Evolutionary conservation across 257 asterid genomes (phyloP).

Genomic region (Scutellaria barbata): DNA sequence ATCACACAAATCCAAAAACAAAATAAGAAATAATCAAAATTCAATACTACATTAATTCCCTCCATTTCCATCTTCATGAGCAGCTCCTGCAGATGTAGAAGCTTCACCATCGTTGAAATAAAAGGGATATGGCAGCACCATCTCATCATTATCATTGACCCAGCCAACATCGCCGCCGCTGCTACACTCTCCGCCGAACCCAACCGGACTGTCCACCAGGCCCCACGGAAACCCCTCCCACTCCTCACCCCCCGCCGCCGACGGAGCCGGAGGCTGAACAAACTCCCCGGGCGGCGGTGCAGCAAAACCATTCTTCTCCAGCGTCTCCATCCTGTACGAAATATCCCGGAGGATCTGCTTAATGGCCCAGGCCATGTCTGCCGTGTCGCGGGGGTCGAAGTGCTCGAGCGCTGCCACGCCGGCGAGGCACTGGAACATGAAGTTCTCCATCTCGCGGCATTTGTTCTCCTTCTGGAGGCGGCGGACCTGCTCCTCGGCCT

Average conservation of each 20-base stretch:
- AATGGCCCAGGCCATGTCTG: conserved; percentile 41
- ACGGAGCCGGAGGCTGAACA: neutral
- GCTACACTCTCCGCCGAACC: neutral
- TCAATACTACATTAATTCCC: neutral
- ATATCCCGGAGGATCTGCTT: conserved; percentile 36
- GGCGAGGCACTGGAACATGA: conserved; percentile 35
- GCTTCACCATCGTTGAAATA: conserved; percentile 2
- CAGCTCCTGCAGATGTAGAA: neutral
- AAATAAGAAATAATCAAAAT: neutral
- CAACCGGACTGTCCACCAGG: conserved; percentile 36
- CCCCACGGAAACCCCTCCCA: conserved; percentile 43
- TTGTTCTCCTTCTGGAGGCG: conserved; percentile 43
- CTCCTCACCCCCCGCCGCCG: neutral
- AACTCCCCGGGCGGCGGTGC: neutral
- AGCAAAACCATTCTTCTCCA: neutral
- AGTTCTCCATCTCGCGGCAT: conserved; percentile 33
- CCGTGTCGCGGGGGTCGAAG: conserved; percentile 21
- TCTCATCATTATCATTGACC: conserved; percentile 31
- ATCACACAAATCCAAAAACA: neutral
- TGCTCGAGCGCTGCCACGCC: conserved; percentile 15
- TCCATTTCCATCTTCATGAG: neutral
- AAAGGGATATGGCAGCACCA: conserved; percentile 36
- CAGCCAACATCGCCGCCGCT: conserved; percentile 27
- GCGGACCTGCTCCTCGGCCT: conserved; percentile 39
- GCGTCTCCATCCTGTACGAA: conserved; percentile 29